Base-by-base conservation (phyloP, 148 eudicot genomes). In the Simmondsia chinensis region DNA sequence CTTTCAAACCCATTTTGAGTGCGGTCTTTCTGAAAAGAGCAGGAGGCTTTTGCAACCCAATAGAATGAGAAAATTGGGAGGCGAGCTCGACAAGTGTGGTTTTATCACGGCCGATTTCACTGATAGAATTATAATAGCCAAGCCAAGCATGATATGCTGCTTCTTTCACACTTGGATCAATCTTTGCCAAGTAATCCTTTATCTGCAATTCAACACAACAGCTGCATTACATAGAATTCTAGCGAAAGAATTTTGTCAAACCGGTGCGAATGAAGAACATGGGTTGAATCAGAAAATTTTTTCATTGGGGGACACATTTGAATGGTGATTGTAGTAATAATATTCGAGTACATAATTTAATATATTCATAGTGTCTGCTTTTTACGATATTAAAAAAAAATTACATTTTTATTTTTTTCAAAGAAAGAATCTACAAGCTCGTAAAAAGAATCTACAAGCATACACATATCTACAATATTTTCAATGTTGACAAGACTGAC, bases 131-230 rank as follows among this genome's bases (percentile, higher is more conserved):
- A 37, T 91, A 91, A 64, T 85, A 85, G 23, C 95, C 94, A 3
- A 91, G 86, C 95, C 97, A 91, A 40, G 86, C 85, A 70, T 85
- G 97, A 63, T 85, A 91, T 12, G 95, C 97, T 23, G 83, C 88
- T 68, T 91, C 95, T 63, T 80, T 91, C 16, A 79, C 56, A 42
- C 83, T 85, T 1, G 53, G 31, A 51, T 85, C 97, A 11, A 91
- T 63, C 72, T 74, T 79, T 29, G 59, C 57, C 94, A 91, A 49
- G 2, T 76, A 67, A 13, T 70, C 70, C 48, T 70, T 75, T 61
- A 91, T 62, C 97, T 91, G 81, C 71, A 72, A 48, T 17, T 33
- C 18, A 28, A 45, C 39, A 26, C 9, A 29, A 33, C 28, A 18
- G 33, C 9, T 10, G 30, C 48, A 31, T 29, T 16, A 6, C 45